Conservation (phyloP, 164 flowering plant species). For the Protea cynaroides region DNA sequence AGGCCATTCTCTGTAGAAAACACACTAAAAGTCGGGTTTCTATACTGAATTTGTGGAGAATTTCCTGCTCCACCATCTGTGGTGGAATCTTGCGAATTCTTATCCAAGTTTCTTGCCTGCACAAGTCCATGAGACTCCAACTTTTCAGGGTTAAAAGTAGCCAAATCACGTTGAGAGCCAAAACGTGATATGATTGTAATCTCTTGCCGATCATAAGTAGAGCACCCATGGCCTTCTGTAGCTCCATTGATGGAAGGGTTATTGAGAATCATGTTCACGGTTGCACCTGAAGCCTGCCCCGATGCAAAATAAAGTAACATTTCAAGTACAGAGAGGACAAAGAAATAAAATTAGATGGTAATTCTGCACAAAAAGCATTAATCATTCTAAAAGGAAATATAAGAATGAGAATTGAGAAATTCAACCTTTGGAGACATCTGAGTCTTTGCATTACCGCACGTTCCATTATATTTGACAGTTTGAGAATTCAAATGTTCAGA, state of each 20-base stretch:
- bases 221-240: constrained; percentile 18
- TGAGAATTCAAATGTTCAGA: constrained; percentile 7
- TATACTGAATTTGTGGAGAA: constrained; percentile 4
- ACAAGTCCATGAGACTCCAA: constrained; percentile 9
- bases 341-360: background rate
- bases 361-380: background rate
- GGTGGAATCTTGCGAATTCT: background rate
- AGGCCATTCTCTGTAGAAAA: constrained; percentile 14
- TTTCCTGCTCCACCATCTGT: constrained; percentile 2
- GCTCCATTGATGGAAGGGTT: constrained; percentile 16
- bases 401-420: constrained; percentile 1
- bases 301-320: background rate
- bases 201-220: constrained; percentile 7
- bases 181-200: background rate
- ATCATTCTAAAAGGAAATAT: background rate
- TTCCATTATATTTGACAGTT: background rate
- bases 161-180: constrained; percentile 8
- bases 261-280: background rate
- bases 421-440: constrained; percentile 16
- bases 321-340: constrained; percentile 1
- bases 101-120: background rate
- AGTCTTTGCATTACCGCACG: constrained; percentile 3
- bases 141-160: constrained; percentile 3
- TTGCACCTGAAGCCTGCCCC: constrained; percentile 15
- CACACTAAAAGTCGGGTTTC: constrained; percentile 8